Evolutionary conservation across 257 asterid species (phyloP).

Genomic region (Rubia yunnanensis): DNA sequence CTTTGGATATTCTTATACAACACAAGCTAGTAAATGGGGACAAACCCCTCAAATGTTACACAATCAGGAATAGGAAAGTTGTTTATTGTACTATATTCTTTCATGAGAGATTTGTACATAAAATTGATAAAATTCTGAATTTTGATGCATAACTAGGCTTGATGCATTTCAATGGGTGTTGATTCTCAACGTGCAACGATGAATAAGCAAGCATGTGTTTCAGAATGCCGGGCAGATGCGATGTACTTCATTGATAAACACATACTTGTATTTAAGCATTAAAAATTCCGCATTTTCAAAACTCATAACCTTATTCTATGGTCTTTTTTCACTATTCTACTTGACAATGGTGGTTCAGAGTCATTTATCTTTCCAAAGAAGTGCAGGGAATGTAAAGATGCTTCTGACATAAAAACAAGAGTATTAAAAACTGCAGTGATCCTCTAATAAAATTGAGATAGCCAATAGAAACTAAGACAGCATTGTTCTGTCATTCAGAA

Average conservation of each 20-base stretch:
- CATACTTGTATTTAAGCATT: background rate
- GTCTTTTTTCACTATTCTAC: background rate
- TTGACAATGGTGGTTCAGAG: background rate
- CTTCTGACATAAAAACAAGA: background rate
- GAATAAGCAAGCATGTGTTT: background rate
- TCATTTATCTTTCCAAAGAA: background rate
- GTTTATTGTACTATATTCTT: constrained; percentile 1
- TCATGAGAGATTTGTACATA: background rate
- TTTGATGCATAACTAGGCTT: too few species aligned
- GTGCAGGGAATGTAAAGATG: background rate
- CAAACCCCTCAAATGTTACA: constrained; percentile 21
- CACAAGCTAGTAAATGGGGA: constrained; percentile 19
- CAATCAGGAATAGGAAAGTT: background rate
- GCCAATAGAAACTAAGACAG: too few species aligned
- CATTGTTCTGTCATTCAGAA: too few species aligned
- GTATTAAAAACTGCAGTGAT: background rate
- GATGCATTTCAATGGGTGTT: background rate
- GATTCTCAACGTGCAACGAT: background rate
- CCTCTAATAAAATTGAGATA: background rate
- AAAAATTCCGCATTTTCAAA: too few species aligned
- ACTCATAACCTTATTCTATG: background rate
- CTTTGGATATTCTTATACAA: constrained; percentile 5
- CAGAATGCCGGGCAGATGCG: background rate
- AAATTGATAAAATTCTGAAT: too few species aligned
- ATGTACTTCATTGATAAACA: background rate